Evolutionary conservation across 2,329 filamentous ascomycete species (phyloP).

Genomic region (Parasarocladium wereldwijsianum): DNA sequence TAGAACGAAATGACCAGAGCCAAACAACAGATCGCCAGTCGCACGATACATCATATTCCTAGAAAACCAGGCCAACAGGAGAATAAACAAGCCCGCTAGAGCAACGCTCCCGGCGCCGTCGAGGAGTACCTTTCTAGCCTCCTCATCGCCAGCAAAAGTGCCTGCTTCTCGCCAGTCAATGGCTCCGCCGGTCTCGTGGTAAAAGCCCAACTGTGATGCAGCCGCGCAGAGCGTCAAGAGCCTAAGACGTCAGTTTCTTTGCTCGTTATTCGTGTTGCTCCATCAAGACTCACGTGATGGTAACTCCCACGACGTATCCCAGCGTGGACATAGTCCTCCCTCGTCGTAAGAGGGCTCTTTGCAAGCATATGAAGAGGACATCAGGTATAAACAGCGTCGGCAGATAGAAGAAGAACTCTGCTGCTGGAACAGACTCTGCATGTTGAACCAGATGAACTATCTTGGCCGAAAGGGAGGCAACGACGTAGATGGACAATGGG

Average conservation of each 20-base stretch:
- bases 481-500: constrained; percentile 15
- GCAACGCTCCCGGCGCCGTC: constrained; percentile 13
- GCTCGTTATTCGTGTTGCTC: background rate
- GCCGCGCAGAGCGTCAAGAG: constrained; percentile 15
- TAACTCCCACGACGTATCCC: constrained; percentile 9
- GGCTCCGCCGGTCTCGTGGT: constrained; percentile 16
- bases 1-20: constrained; percentile 8
- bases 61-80: constrained; percentile 12
- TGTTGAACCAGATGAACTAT: constrained; percentile 14
- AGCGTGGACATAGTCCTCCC: constrained; percentile 11
- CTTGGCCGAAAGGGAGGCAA: constrained; percentile 15
- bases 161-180: constrained; percentile 17
- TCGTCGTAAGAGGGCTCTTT: constrained; percentile 13
- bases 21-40: constrained; percentile 11
- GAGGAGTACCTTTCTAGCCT: constrained; percentile 17
- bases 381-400: constrained; percentile 17
- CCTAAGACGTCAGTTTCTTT: constrained; percentile 8
- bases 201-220: constrained; percentile 18
- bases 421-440: constrained; percentile 11
- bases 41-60: constrained; percentile 12
- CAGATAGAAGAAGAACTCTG: constrained; percentile 15
- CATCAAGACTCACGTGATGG: constrained; percentile 13
- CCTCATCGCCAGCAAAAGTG: constrained; percentile 15
- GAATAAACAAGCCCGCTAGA: constrained; percentile 9
- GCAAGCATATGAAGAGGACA: constrained; percentile 11